Conservation (phyloP, 495 filamentous ascomycete species). For the Hamigera avellanea region DNA sequence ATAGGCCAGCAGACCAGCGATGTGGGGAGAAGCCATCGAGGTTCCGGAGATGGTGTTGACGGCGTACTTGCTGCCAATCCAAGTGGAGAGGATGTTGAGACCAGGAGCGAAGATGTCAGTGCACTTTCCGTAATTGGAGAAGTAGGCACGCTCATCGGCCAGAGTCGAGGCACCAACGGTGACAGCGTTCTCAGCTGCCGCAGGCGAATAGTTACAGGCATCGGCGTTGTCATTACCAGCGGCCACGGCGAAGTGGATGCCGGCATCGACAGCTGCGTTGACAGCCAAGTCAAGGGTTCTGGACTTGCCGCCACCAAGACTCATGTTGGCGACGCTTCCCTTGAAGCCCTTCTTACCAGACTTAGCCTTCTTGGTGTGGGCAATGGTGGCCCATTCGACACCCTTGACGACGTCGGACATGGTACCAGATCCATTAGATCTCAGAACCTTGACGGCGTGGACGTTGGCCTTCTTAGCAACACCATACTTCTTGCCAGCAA, state of each 20-base stretch:
- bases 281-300: conserved; percentile 80
- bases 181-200: conserved; percentile 81
- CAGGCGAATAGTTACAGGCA: conserved; percentile 99
- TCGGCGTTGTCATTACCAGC: conserved; percentile 98
- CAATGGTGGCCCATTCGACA: conserved; percentile 85
- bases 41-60: conserved; percentile 98
- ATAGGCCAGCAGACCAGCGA: conserved; percentile 93
- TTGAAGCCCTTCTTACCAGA: conserved; percentile 82
- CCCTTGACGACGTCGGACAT: conserved; percentile 99
- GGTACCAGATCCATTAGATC: conserved; percentile 92
- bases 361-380: conserved; percentile 62
- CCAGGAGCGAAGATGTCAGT: conserved; percentile 98
- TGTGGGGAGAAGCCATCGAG: conserved; percentile 98
- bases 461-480: conserved; percentile 98
- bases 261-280: conserved; percentile 81
- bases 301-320: conserved; percentile 92
- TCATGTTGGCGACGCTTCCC: conserved; percentile 99
- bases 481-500: conserved; percentile 97
- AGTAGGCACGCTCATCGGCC: conserved; percentile 94
- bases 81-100: conserved; percentile 92
- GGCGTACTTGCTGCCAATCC: conserved; percentile 90
- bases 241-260: conserved; percentile 94
- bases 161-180: conserved; percentile 95
- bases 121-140: conserved; percentile 99
- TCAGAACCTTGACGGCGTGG: conserved; percentile 94